phyloP scores from a whole-genome alignment of 2,329 filamentous ascomycete genomes.

The Zasmidium citrigriseum region DNA sequence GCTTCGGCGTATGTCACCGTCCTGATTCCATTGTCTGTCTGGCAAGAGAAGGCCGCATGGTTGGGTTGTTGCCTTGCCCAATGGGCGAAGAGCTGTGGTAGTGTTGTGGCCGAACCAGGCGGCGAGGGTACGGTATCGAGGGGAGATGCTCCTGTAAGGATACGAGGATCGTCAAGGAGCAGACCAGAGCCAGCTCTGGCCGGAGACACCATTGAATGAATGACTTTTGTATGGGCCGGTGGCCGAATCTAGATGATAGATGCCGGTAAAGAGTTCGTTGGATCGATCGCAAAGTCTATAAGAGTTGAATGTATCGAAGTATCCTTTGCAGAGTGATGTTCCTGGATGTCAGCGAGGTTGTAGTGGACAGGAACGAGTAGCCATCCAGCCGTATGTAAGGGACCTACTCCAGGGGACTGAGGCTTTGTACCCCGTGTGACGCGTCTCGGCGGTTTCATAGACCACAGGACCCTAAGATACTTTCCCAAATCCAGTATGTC shows the following conservation, averaged over 20 bases:
- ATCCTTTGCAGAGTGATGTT: too few species aligned
- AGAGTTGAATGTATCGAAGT: too few species aligned
- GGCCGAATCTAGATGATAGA: too few species aligned
- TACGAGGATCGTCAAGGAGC: constrained; percentile 6
- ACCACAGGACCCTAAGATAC: background rate
- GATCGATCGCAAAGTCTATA: too few species aligned
- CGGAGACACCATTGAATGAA: constrained; percentile 1
- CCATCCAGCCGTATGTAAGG: background rate
- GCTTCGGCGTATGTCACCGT: constrained; percentile 23
- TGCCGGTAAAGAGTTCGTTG: too few species aligned
- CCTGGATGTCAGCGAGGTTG: too few species aligned
- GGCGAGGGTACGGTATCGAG: constrained; percentile 17
- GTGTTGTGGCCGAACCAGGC: constrained; percentile 20
- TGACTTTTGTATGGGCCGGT: background rate
- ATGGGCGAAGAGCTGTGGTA: constrained; percentile 21
- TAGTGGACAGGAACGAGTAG: background rate
- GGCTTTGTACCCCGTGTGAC: background rate
- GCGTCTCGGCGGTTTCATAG: background rate
- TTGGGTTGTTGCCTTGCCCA: constrained; percentile 15
- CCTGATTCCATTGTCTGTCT: constrained; percentile 15
- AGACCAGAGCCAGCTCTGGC: background rate
- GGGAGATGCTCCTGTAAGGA: constrained; percentile 19
- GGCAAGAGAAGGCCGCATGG: constrained; percentile 22
- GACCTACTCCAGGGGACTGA: background rate
- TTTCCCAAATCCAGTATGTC: background rate